Percentiles rank a stretch among this genome's conserved stretches.
These are phyloP conservation scores for Penicillium roqueforti DNA, from an alignment of 495 filamentous ascomycete species.

Conservation along the genomic window DNA sequence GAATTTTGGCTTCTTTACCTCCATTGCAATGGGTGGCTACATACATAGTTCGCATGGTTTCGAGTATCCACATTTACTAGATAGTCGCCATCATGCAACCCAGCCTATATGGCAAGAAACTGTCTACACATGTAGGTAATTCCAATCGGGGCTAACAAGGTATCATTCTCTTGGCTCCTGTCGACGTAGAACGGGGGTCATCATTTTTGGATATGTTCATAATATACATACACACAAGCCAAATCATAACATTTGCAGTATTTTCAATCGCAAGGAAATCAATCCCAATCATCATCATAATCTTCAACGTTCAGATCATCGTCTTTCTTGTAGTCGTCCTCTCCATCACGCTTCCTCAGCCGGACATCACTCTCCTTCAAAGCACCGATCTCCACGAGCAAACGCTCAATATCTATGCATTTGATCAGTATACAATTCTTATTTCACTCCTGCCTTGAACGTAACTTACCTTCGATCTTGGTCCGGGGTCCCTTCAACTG, in stretches of 20 bases:
- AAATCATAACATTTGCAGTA: slow-evolving; percentile 15
- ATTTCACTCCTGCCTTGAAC: neutral
- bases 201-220: slow-evolving; percentile 12
- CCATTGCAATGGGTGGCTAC: neutral
- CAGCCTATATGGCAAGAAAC: too few relatives aligned
- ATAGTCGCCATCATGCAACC: neutral
- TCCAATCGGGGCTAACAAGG: neutral
- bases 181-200: neutral
- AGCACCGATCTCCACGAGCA: slow-evolving; percentile 79
- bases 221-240: slow-evolving; percentile 23
- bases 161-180: neutral
- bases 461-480: slow-evolving; percentile 52
- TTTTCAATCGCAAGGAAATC: slow-evolving; percentile 14
- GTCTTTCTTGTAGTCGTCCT: slow-evolving; percentile 51
- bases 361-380: slow-evolving; percentile 72
- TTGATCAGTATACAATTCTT: neutral
- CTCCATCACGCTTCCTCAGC: slow-evolving; percentile 59
- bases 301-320: slow-evolving; percentile 48
- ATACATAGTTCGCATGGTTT: neutral
- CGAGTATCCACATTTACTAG: neutral
- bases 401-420: slow-evolving; percentile 57
- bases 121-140: neutral
- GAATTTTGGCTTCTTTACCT: neutral
- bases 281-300: slow-evolving; percentile 82
- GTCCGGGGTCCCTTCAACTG: slow-evolving; percentile 70